Evolutionary conservation across 805 yeast genomes (phyloP).

Genomic region (Metschnikowia noctiluminum): DNA sequence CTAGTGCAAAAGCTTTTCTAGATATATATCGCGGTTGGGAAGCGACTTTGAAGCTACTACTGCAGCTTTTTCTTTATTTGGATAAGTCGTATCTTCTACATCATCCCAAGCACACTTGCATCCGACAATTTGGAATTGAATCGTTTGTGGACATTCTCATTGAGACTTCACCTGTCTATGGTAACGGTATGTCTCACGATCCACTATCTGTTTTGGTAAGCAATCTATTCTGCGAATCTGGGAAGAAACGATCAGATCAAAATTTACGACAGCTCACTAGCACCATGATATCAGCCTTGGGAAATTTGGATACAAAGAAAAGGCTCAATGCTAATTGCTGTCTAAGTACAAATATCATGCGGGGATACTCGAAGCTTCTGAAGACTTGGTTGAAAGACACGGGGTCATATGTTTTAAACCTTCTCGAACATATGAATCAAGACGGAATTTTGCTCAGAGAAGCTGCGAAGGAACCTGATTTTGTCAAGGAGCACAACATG

Average conservation of each 20-base stretch:
- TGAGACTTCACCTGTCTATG: neutral
- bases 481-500: slow-evolving; percentile 18
- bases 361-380: slow-evolving; percentile 17
- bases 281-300: neutral
- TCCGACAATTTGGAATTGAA: slow-evolving; percentile 24
- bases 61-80: slow-evolving; percentile 32
- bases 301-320: slow-evolving; percentile 16
- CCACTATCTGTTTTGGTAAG: neutral
- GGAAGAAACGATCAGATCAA: neutral
- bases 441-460: slow-evolving; percentile 13
- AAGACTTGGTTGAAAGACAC: slow-evolving; percentile 16
- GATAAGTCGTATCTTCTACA: slow-evolving; percentile 34
- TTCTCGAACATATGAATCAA: slow-evolving; percentile 7
- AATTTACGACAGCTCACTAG: neutral
- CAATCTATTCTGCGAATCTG: neutral
- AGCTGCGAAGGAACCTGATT: slow-evolving; percentile 12
- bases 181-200: neutral
- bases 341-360: slow-evolving; percentile 12
- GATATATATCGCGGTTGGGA: slow-evolving; percentile 24
- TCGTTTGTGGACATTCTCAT: slow-evolving; percentile 2
- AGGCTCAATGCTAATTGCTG: slow-evolving; percentile 13
- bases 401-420: slow-evolving; percentile 11
- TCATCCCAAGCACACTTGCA: slow-evolving; percentile 28
- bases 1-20: slow-evolving; percentile 12
- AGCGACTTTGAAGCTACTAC: slow-evolving; percentile 20